These are phyloP conservation scores for Ceratocystis cacaofunesta DNA, from an alignment of 2,329 filamentous ascomycete genomes.

Conservation along the genomic window DNA sequence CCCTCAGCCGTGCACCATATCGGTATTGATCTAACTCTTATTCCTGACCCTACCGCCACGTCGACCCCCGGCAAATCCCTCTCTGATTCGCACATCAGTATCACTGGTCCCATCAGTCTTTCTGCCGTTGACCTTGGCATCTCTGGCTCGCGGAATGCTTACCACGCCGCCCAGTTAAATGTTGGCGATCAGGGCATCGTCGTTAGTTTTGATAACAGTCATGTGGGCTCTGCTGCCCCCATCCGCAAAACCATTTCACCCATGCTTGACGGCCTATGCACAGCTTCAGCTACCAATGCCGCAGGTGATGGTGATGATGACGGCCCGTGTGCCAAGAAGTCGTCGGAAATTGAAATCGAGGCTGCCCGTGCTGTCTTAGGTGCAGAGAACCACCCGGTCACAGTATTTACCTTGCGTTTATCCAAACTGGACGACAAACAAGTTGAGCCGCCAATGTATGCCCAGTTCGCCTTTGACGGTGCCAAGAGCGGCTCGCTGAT, in stretches of 20 bases:
- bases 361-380: constrained; percentile 6
- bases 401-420: constrained; percentile 12
- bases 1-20: constrained; percentile 13
- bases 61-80: neutral
- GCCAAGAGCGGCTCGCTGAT: constrained; percentile 12
- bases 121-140: constrained; percentile 14
- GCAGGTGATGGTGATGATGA: neutral
- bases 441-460: constrained; percentile 11
- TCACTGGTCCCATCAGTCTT: constrained; percentile 8
- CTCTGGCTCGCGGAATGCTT: constrained; percentile 10
- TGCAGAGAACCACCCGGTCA: constrained; percentile 7
- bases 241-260: constrained; percentile 11
- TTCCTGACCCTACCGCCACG: constrained; percentile 9
- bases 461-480: constrained; percentile 15
- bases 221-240: neutral
- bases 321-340: constrained; percentile 10
- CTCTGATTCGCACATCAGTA: constrained; percentile 3
- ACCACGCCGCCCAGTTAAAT: constrained; percentile 11
- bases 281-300: neutral
- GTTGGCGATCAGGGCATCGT: constrained; percentile 13
- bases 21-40: constrained; percentile 10
- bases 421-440: constrained; percentile 6
- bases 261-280: constrained; percentile 14
- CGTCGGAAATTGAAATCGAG: constrained; percentile 13
- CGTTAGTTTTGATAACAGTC: neutral